Conservation (phyloP, 768 basidiomycete genomes). For the Ramaria sp. region DNA sequence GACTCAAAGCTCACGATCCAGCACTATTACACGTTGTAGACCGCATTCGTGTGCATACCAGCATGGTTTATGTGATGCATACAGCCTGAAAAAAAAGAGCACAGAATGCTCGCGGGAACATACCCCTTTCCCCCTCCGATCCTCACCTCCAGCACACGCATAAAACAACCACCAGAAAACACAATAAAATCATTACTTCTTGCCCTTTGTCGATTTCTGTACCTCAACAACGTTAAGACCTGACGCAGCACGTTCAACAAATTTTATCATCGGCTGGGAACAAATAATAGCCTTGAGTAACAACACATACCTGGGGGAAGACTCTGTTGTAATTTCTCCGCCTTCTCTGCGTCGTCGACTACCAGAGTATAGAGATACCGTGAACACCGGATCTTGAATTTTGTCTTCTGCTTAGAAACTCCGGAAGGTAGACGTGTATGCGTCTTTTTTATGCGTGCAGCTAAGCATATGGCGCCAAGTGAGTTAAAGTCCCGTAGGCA, state of each 20-base stretch:
- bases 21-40: too few relatives aligned
- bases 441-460: conserved; percentile 97
- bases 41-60: neutral
- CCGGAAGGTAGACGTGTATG: conserved; percentile 45
- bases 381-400: conserved; percentile 98
- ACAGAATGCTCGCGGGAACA: neutral
- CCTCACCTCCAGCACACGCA: neutral
- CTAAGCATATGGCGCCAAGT: conserved; percentile 28
- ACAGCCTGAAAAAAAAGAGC: neutral
- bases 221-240: conserved; percentile 68
- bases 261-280: neutral
- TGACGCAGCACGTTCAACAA: conserved; percentile 19
- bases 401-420: conserved; percentile 68
- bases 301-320: conserved; percentile 78
- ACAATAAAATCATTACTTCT: conserved; percentile 42
- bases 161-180: neutral
- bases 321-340: conserved; percentile 92
- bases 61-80: neutral
- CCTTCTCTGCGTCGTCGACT: conserved; percentile 94
- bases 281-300: neutral
- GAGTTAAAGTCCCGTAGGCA: neutral
- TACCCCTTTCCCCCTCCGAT: neutral
- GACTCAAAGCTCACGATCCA: neutral
- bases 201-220: conserved; percentile 51
- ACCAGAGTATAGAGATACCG: conserved; percentile 96